Evolutionary conservation across 2,329 filamentous ascomycete genomes (phyloP), one percentile per base, ranked within the genome.

Genomic region (Ophiostoma ips): DNA sequence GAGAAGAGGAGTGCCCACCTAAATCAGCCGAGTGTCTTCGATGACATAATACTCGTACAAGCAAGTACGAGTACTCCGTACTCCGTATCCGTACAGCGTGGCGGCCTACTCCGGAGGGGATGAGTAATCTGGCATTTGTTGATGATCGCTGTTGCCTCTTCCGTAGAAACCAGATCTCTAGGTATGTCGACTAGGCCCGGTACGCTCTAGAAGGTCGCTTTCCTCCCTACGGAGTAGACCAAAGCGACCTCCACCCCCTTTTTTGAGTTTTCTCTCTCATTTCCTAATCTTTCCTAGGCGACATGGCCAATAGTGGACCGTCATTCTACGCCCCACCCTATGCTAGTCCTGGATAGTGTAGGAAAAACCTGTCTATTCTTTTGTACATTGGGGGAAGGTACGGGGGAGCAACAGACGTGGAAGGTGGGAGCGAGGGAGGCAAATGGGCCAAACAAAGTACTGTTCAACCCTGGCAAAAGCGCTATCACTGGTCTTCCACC

Each of bases 401-500:
- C 7, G 24, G 38, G 38, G 15, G 21, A 15, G n/a, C n/a, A 9
- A 4, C 30, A 18, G 41, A 31, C 5, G 41, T 31, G 41, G n/a
- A 44, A 44, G 36, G 30, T 18, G 33, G 19, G 35, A 34, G 41
- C 28, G 35, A 31, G 19, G 46, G 19, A 19, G 28, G 19, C n/a
- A 30, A 8, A 19, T 16, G 40, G 24, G 16, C 31, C n/a, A 45
- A 37, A 56, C 48, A 46, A 50, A 48, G 35, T 13, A 13, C 28
- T 15, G 28, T 5, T 21, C 3, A 24, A 19, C 16, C 33, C 52
- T 43, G 40, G 31, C n/a, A 30, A 45, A 33, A 21, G n/a, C 53
- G 50, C 52, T 56, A 56, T 55, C 55, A 54, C 46, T 51, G 50
- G 53, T 50, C 54, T 45, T 37, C 21, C 48, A 30, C 33, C 16